Percentiles rank a stretch among this genome's conserved stretches.
Evolutionary conservation across 768 basidiomycete genomes (phyloP).

Genomic region (Macrolepiota fuliginosa): DNA sequence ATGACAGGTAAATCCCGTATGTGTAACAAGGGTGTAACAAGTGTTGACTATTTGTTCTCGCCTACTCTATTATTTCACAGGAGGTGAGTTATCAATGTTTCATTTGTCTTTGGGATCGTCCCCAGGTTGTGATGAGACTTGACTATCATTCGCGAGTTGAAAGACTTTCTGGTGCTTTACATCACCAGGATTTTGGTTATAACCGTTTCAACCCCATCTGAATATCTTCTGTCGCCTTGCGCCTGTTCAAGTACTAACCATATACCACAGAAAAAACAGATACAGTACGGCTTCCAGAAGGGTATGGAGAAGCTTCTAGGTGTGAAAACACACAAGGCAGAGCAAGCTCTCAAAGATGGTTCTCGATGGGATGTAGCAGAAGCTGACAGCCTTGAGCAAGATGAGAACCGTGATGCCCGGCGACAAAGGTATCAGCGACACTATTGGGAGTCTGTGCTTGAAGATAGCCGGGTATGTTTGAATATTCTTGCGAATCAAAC

Average conservation of each 20-base stretch:
- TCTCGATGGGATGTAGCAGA: slow-evolving; percentile 43
- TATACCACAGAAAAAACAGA: slow-evolving; percentile 45
- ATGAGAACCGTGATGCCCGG: slow-evolving; percentile 50
- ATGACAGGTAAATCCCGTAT: slow-evolving; percentile 9
- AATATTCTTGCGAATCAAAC: background rate
- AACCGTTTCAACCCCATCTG: slow-evolving; percentile 75
- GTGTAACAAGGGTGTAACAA: background rate
- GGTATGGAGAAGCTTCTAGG: slow-evolving; percentile 84
- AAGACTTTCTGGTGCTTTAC: slow-evolving; percentile 65
- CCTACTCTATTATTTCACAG: slow-evolving; percentile 21
- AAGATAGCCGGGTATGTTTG: slow-evolving; percentile 55
- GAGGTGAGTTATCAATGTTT: slow-evolving; percentile 31
- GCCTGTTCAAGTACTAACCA: background rate
- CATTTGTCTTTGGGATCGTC: background rate
- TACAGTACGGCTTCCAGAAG: slow-evolving; percentile 77
- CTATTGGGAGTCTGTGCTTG: slow-evolving; percentile 79
- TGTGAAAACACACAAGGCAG: slow-evolving; percentile 34
- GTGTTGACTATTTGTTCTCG: slow-evolving; percentile 16
- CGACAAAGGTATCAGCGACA: slow-evolving; percentile 66
- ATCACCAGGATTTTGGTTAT: slow-evolving; percentile 58
- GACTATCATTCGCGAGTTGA: slow-evolving; percentile 67
- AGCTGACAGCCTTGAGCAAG: slow-evolving; percentile 62
- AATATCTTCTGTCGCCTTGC: slow-evolving; percentile 21
- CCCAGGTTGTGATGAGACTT: slow-evolving; percentile 46
- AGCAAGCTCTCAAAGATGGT: slow-evolving; percentile 8